Conservation (phyloP, 208 protist species). For the Sergeia podlipaevii region DNA sequence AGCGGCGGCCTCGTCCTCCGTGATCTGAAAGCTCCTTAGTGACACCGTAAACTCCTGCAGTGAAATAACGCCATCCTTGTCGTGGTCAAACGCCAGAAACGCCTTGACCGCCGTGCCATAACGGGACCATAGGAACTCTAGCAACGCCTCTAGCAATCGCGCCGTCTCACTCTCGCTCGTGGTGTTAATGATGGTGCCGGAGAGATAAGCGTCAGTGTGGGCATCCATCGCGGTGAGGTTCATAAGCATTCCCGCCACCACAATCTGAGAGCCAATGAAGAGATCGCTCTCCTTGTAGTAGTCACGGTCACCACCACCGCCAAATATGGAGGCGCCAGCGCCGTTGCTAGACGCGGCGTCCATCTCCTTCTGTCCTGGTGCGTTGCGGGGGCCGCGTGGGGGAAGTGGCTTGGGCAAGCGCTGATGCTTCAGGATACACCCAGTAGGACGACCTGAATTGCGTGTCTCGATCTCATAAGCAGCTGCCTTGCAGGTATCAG, state of each 20-base stretch:
- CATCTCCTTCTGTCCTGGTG: conserved; percentile 9
- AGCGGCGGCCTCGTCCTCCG: conserved; percentile 45
- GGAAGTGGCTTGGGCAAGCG: conserved; percentile 54
- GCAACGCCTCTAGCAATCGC: conserved; percentile 56
- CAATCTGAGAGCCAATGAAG: conserved; percentile 52
- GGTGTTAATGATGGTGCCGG: conserved; percentile 13
- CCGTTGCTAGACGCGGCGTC: conserved; percentile 3
- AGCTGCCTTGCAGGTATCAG: conserved; percentile 86
- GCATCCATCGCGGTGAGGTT: conserved; percentile 71
- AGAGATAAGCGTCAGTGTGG: conserved; percentile 71
- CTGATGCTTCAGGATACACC: conserved; percentile 74
- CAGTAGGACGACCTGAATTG: conserved; percentile 72
- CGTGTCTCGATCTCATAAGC: conserved; percentile 62
- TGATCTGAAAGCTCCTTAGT: conserved; percentile 73
- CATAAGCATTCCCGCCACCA: conserved; percentile 70
- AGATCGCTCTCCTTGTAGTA: conserved; percentile 70
- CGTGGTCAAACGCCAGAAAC: conserved; percentile 79
- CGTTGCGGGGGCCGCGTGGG: conserved; percentile 32
- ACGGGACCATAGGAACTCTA: conserved; percentile 60
- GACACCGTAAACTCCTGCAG: conserved; percentile 61
- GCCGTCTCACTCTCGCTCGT: conserved; percentile 39
- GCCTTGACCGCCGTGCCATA: conserved; percentile 73
- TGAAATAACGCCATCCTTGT: conserved; percentile 79
- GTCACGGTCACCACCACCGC: conserved; percentile 7
- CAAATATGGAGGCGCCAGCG: conserved; percentile 7